Base-by-base conservation (phyloP, 2,329 filamentous ascomycete species). In the Tolypocladium cylindrosporum region DNA sequence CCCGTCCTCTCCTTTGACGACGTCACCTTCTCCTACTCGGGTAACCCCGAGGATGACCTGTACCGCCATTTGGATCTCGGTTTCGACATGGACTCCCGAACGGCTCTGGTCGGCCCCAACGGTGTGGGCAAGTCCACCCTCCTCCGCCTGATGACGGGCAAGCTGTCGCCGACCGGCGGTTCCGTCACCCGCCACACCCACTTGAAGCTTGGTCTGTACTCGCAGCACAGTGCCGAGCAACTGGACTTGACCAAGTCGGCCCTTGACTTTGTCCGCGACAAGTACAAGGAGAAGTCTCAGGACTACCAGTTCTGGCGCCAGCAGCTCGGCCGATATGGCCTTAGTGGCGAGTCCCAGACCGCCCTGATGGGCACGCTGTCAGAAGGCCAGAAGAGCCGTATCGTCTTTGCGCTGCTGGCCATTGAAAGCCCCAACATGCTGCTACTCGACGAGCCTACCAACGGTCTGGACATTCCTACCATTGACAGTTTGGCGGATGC, bases 221-320 rank as follows among this genome's bases (percentile, higher is more conserved):
- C 88, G 63, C 94, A 99, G 82, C 94, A 99, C 83, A 97, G 92
- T 63, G 90, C 94, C 57, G 94, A 99, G 76, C 94, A 97, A 80
- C 89, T 99, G 55, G 94, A 99, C 74, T 82, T 99, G 63, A 99
- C 91, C 76, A 99, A 99, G 83, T 97, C 91, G 52, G 87, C 94
- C 10, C 85, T 99, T 57, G 95, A 99, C 76, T 99, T 99, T 71
- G 93, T 97, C 62, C 89, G 94, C 63, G 93, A 97, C 78, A 96
- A 93, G 81, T 97, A 96, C 79, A 75, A 81, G 50, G 80, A 87
- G 63, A 90, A 93, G 78, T 91, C 87, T 57, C 94, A 99, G 74
- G 94, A 99, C 74, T 96, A 96, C 81, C 94, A 99, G 79, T 99
- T 94, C 85, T 99, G 94, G 94, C 87, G 94, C 72, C 93, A 97